A percentile compares a stretch with the other conserved stretches of the same genome.
Conservation (phyloP, 1,284 basidiomycete genomes). For the Sporisorium graminicola region DNA sequence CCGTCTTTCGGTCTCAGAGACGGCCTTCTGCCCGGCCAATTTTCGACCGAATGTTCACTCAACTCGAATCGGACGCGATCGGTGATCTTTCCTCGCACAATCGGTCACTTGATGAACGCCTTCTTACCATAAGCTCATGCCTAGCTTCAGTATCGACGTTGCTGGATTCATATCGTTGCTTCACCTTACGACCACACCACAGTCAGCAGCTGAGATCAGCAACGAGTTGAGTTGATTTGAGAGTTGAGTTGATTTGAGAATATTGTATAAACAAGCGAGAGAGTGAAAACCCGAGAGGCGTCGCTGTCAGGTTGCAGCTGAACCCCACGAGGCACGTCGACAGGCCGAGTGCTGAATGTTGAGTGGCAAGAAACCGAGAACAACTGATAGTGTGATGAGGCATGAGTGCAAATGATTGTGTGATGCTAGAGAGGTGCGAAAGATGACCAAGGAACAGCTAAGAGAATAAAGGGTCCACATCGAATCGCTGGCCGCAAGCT, state of each 20-base stretch:
- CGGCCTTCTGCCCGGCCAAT: slow-evolving; percentile 31
- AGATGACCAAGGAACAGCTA: neutral
- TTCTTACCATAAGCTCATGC: neutral
- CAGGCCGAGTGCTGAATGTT: neutral
- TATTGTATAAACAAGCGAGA: neutral
- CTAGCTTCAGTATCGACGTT: neutral
- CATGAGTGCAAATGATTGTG: slow-evolving; percentile 7
- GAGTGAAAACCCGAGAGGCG: neutral
- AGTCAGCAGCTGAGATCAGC: too few relatives aligned
- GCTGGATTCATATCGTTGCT: neutral
- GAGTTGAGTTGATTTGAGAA: neutral
- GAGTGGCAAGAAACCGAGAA: neutral
- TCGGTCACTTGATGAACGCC: neutral
- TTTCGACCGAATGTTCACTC: slow-evolving; percentile 4
- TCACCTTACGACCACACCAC: neutral
- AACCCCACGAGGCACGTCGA: neutral
- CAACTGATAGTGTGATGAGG: neutral
- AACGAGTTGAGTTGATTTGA: neutral
- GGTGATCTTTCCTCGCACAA: neutral
- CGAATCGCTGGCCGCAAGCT: neutral
- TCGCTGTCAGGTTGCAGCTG: neutral
- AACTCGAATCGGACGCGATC: neutral
- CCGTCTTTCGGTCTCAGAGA: slow-evolving; percentile 11
- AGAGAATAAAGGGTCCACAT: slow-evolving; percentile 7
- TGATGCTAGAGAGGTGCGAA: neutral